These are phyloP conservation scores for Fusarium odoratissimum DNA, from an alignment of 2,329 filamentous ascomycete species.

Conservation along the genomic window DNA sequence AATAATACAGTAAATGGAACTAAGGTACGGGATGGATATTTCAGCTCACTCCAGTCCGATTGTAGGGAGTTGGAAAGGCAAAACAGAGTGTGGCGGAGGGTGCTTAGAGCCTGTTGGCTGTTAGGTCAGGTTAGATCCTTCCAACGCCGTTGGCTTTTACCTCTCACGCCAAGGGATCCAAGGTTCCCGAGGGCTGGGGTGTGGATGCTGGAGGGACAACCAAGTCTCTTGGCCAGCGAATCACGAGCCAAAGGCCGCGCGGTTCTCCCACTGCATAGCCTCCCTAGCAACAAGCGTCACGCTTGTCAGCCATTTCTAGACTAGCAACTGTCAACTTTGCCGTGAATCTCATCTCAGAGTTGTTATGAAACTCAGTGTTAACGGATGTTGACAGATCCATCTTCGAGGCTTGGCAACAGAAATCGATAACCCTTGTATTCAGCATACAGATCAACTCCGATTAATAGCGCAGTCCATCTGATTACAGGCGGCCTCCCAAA, in stretches of 20 bases:
- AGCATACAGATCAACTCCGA: background rate
- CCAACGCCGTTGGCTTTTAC: background rate
- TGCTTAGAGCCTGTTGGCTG: background rate
- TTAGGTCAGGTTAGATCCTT: background rate
- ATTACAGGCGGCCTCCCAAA: constrained; percentile 12
- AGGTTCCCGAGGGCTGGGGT: constrained; percentile 18
- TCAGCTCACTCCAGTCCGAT: background rate
- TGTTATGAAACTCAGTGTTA: constrained; percentile 6
- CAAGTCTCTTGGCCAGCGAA: constrained; percentile 31
- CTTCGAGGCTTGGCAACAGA: background rate
- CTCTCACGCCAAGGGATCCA: constrained; percentile 24
- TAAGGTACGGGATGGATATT: background rate
- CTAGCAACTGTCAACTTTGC: background rate
- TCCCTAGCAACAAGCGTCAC: constrained; percentile 10
- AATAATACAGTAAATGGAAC: constrained; percentile 5
- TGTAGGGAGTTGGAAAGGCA: constrained; percentile 1
- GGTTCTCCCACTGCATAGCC: constrained; percentile 34
- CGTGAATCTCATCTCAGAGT: constrained; percentile 8
- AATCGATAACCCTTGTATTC: background rate
- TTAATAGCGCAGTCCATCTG: background rate
- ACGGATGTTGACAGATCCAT: constrained; percentile 13
- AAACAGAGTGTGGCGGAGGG: constrained; percentile 38
- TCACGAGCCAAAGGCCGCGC: constrained; percentile 28
- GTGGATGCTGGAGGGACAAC: constrained; percentile 35
- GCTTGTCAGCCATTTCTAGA: background rate